phyloP scores from a whole-genome alignment of 768 basidiomycete genomes.

The Boletus rubropictus region DNA sequence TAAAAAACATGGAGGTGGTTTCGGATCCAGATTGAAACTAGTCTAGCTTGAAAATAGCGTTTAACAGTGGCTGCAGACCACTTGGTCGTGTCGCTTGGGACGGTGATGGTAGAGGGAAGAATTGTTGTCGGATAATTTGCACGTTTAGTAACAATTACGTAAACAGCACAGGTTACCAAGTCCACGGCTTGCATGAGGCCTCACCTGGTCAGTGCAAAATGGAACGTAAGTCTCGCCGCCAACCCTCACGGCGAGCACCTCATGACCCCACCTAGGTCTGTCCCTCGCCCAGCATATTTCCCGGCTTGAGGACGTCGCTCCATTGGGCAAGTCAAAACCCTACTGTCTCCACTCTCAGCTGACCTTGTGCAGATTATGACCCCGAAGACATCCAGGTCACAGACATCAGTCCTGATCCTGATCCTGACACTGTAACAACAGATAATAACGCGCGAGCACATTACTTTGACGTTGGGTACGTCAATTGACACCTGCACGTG shows the following conservation, averaged over 20 bases:
- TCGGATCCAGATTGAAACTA: constrained; percentile 33
- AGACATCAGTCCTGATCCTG: constrained; percentile 37
- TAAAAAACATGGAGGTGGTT: constrained; percentile 34
- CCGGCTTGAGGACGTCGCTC: constrained; percentile 66
- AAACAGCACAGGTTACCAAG: constrained; percentile 18
- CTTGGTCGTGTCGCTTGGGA: constrained; percentile 27
- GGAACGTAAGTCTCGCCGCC: constrained; percentile 25
- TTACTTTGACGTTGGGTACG: constrained; percentile 80
- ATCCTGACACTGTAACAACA: constrained; percentile 25
- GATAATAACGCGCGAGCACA: constrained; percentile 54
- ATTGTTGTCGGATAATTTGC: constrained; percentile 17
- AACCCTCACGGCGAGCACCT: constrained; percentile 1
- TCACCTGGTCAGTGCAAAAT: constrained; percentile 7
- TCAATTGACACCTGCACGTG: constrained; percentile 9
- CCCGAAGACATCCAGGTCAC: constrained; percentile 57
- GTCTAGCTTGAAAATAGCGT: constrained; percentile 12
- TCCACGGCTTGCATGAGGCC: not conserved
- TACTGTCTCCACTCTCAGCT: constrained; percentile 4
- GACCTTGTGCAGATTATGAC: constrained; percentile 53
- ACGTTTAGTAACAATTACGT: constrained; percentile 30
- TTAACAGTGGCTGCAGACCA: constrained; percentile 28
- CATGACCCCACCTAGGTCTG: constrained; percentile 32
- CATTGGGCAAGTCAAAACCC: constrained; percentile 47
- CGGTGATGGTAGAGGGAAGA: constrained; percentile 28
- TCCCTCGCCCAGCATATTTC: constrained; percentile 79